Conservation (phyloP, 208 protist genomes). For the Strigomonas galati region DNA sequence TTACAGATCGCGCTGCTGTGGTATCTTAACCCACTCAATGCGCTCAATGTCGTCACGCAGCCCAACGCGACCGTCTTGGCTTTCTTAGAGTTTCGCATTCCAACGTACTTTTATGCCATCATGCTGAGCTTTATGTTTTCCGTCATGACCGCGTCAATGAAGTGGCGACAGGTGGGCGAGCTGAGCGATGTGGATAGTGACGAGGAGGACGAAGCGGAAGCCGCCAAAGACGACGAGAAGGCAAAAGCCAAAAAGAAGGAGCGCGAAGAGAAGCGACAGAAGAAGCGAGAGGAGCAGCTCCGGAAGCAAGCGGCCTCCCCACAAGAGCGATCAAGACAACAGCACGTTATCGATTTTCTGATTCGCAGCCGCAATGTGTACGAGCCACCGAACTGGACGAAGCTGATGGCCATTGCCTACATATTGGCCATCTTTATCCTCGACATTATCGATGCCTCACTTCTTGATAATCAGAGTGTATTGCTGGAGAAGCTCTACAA, state of each 20-base stretch:
- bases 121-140: slow-evolving; percentile 75
- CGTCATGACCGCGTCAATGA: slow-evolving; percentile 80
- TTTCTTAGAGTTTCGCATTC: slow-evolving; percentile 76
- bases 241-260: neutral
- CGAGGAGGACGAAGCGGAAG: neutral
- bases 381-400: slow-evolving; percentile 78
- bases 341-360: slow-evolving; percentile 15
- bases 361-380: slow-evolving; percentile 53
- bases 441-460: slow-evolving; percentile 38
- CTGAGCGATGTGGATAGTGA: neutral
- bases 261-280: neutral
- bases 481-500: too few relatives aligned
- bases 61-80: slow-evolving; percentile 45
- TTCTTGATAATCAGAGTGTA: neutral
- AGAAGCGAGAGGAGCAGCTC: neutral
- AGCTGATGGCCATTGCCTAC: slow-evolving; percentile 43
- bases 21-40: slow-evolving; percentile 77
- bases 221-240: neutral
- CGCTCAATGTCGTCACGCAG: slow-evolving; percentile 30
- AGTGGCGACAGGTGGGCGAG: slow-evolving; percentile 28
- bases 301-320: slow-evolving; percentile 4
- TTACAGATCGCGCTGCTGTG: slow-evolving; percentile 64
- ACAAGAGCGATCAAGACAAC: too few relatives aligned
- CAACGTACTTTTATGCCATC: slow-evolving; percentile 74
- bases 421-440: slow-evolving; percentile 45